These are phyloP conservation scores for Yamadazyma trypodendri DNA, from an alignment of 1,139 yeast species.

Conservation along the genomic window DNA sequence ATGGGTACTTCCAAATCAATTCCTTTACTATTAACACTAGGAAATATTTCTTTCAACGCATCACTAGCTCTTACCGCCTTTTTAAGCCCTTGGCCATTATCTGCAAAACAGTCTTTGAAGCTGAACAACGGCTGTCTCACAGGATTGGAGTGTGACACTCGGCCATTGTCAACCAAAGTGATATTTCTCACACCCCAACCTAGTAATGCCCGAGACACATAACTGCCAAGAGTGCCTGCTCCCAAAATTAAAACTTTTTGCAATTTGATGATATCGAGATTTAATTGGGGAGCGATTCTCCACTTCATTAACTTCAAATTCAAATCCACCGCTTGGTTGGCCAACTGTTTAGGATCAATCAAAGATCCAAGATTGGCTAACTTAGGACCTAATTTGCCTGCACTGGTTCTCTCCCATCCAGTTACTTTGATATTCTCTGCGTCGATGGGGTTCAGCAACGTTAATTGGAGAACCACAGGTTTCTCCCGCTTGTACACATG, in stretches of 20 bases:
- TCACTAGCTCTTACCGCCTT: slow-evolving; percentile 81
- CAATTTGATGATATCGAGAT: slow-evolving; percentile 60
- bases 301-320: slow-evolving; percentile 93
- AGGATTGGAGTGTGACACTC: slow-evolving; percentile 88
- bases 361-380: slow-evolving; percentile 77
- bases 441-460: slow-evolving; percentile 3
- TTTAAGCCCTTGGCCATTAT: slow-evolving; percentile 53
- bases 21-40: slow-evolving; percentile 69
- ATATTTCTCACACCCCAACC: slow-evolving; percentile 93
- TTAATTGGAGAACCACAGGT: slow-evolving; percentile 7
- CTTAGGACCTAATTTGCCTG: slow-evolving; percentile 77
- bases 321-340: slow-evolving; percentile 89
- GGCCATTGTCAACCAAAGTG: slow-evolving; percentile 87
- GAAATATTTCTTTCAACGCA: slow-evolving; percentile 69
- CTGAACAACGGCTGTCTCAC: slow-evolving; percentile 87
- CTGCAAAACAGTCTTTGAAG: slow-evolving; percentile 72
- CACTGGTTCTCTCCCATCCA: slow-evolving; percentile 89
- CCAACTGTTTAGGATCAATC: slow-evolving; percentile 75
- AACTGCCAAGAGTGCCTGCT: slow-evolving; percentile 94
- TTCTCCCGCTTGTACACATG: slow-evolving; percentile 25
- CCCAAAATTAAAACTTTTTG: slow-evolving; percentile 80
- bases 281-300: slow-evolving; percentile 83
- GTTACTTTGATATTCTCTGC: slow-evolving; percentile 38
- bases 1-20: slow-evolving; percentile 76
- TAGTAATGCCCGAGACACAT: slow-evolving; percentile 77